phyloP scores from a whole-genome alignment of 2,329 filamentous ascomycete genomes.

The Aureobasidium sp. region DNA sequence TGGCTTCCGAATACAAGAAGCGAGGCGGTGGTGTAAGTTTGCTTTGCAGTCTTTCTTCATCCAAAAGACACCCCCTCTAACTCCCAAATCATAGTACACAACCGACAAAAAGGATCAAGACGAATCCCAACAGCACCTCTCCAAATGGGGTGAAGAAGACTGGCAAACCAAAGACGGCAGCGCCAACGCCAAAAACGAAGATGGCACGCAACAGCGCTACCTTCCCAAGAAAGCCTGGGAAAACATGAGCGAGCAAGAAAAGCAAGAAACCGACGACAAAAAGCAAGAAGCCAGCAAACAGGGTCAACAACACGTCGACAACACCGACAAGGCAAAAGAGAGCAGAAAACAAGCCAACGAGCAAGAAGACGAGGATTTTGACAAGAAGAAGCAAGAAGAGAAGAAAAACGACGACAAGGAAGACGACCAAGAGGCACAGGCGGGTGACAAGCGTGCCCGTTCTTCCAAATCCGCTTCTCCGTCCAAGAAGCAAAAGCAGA shows the following conservation, averaged over 20 bases:
- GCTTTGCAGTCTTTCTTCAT: too few species aligned
- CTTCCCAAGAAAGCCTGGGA: constrained; percentile 45
- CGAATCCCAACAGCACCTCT: constrained; percentile 38
- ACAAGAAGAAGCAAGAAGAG: constrained; percentile 22
- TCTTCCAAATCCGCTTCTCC: constrained; percentile 22
- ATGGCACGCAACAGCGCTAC: constrained; percentile 40
- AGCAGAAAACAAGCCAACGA: constrained; percentile 34
- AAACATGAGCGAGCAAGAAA: constrained; percentile 40
- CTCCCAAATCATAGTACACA: constrained; percentile 30
- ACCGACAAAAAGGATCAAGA: constrained; percentile 40
- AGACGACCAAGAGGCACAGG: constrained; percentile 18
- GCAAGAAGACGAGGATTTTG: constrained; percentile 23
- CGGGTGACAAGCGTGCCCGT: constrained; percentile 24
- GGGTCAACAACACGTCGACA: constrained; percentile 39
- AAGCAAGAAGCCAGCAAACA: constrained; percentile 34
- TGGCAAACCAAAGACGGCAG: constrained; percentile 45
- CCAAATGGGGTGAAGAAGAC: constrained; percentile 42
- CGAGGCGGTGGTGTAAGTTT: constrained; percentile 32
- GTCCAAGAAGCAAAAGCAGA: constrained; percentile 31
- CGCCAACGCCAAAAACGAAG: constrained; percentile 38
- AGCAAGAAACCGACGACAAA: constrained; percentile 37
- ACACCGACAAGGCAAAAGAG: constrained; percentile 38
- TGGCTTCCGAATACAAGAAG: constrained; percentile 31
- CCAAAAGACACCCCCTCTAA: background rate
- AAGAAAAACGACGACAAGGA: constrained; percentile 18